Percentiles rank a stretch among this genome's conserved stretches.
phyloP scores from a whole-genome alignment of 805 yeast genomes.

The Teunomyces tritomae region DNA sequence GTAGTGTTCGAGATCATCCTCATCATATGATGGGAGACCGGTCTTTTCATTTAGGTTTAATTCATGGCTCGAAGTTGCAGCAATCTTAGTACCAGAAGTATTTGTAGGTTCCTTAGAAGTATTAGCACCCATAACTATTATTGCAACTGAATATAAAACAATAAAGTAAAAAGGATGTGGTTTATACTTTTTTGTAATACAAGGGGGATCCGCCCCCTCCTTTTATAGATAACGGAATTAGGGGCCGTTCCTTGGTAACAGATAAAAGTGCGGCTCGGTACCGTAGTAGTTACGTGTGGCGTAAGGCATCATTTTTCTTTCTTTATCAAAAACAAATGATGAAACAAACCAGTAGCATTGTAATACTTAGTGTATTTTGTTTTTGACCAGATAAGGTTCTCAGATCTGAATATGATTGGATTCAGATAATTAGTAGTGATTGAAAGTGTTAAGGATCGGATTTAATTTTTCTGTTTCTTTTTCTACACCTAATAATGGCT shows the following conservation, averaged over 20 bases:
- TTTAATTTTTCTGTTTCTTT: too few relatives aligned
- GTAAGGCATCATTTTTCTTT: not conserved
- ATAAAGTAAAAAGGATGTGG: too few relatives aligned
- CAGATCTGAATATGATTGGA: too few relatives aligned
- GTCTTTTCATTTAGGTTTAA: constrained; percentile 10
- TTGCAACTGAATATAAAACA: not conserved
- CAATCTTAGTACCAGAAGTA: not conserved
- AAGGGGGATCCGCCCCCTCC: not conserved
- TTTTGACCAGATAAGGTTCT: too few relatives aligned
- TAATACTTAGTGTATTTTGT: too few relatives aligned
- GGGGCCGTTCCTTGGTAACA: not conserved
- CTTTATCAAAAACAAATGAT: too few relatives aligned
- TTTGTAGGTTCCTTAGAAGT: not conserved
- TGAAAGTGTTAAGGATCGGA: too few relatives aligned
- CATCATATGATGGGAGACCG: not conserved
- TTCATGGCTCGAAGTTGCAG: not conserved
- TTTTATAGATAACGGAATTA: not conserved
- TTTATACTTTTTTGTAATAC: too few relatives aligned
- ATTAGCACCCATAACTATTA: not conserved
- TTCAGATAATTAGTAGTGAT: too few relatives aligned
- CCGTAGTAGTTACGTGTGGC: constrained; percentile 5
- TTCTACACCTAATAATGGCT: not conserved
- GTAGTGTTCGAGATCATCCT: constrained; percentile 4
- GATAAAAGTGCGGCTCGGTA: not conserved
- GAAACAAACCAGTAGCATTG: too few relatives aligned